Conservation (phyloP, 352 stramenopile species). For the Pythium dissotocum region DNA sequence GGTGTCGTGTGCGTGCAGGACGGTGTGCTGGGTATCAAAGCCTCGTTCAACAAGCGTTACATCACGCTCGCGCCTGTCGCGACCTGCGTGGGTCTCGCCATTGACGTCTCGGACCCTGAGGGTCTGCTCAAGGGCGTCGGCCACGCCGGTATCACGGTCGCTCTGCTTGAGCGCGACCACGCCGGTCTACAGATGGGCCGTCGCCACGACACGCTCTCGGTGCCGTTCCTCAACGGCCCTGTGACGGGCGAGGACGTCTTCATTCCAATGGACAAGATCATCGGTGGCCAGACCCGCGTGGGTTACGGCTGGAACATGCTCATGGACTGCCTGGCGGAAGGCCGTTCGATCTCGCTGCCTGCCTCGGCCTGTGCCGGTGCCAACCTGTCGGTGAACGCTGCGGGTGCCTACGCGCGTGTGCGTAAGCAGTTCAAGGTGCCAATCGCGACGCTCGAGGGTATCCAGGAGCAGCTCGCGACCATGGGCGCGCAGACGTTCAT, state of each 20-base stretch:
- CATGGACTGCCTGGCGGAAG: conserved; percentile 98
- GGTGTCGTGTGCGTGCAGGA: conserved; percentile 93
- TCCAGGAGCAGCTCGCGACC: conserved; percentile 95
- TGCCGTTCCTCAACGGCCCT: conserved; percentile 98
- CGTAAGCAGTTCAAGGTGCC: conserved; percentile 99
- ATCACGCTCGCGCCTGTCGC: conserved; percentile 98
- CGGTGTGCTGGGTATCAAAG: conserved; percentile 95
- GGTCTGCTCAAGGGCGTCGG: conserved; percentile 93
- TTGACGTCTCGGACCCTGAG: conserved; percentile 96
- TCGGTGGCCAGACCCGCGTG: conserved; percentile 95
- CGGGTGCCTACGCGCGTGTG: conserved; percentile 95
- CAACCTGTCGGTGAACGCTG: conserved; percentile 91
- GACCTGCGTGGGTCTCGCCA: conserved; percentile 95
- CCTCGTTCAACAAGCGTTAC: conserved; percentile 98
- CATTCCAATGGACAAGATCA: conserved; percentile 97
- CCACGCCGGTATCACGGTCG: conserved; percentile 95
- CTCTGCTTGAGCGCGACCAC: conserved; percentile 95
- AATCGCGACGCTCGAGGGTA: conserved; percentile 97
- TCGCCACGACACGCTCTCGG: conserved; percentile 94
- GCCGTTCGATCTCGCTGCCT: conserved; percentile 96
- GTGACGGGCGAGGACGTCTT: conserved; percentile 97
- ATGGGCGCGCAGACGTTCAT: conserved; percentile 95
- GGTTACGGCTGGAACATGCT: conserved; percentile 99
- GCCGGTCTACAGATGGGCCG: conserved; percentile 93
- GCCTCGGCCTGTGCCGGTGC: conserved; percentile 92